Evolutionary conservation across 306 rosid genomes (phyloP).

Genomic region (Heteromeles arbutifolia): DNA sequence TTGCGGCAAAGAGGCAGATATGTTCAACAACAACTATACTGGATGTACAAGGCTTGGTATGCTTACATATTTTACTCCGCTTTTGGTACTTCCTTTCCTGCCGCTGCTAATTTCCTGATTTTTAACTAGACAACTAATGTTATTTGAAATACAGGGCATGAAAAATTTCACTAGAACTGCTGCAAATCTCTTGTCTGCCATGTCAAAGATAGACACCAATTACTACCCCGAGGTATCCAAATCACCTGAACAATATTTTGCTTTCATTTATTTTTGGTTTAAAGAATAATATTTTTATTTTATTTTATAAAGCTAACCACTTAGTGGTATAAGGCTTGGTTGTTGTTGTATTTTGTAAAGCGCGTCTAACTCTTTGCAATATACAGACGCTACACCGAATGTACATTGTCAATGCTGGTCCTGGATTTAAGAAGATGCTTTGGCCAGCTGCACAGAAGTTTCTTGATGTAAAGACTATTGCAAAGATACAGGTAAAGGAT

Average conservation of each 20-base stretch:
- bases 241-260: not conserved
- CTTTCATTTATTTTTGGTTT: not conserved
- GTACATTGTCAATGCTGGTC: conserved; percentile 92
- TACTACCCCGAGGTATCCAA: conserved; percentile 89
- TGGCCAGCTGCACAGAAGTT: conserved; percentile 96
- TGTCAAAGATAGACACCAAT: conserved; percentile 73
- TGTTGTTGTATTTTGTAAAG: not conserved
- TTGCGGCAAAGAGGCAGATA: conserved; percentile 78
- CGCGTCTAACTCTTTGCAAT: conserved; percentile 11
- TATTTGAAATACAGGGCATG: conserved; percentile 62
- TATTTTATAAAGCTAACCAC: too few relatives aligned
- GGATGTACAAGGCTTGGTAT: conserved; percentile 98
- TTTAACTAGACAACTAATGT: conserved; percentile 10
- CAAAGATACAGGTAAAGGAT: conserved; percentile 77
- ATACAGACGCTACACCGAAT: conserved; percentile 81
- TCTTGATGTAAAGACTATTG: conserved; percentile 73
- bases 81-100: not conserved
- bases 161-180: conserved; percentile 84
- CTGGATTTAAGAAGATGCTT: conserved; percentile 89
- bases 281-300: not conserved
- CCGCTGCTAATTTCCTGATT: not conserved
- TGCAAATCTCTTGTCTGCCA: conserved; percentile 66
- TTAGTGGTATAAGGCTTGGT: too few relatives aligned
- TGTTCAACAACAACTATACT: conserved; percentile 81
- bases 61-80: conserved; percentile 10